Evolutionary conservation across 1,284 basidiomycete species (phyloP), one percentile per base, ranked within the genome.

Genomic region (Xanthoconium separans): DNA sequence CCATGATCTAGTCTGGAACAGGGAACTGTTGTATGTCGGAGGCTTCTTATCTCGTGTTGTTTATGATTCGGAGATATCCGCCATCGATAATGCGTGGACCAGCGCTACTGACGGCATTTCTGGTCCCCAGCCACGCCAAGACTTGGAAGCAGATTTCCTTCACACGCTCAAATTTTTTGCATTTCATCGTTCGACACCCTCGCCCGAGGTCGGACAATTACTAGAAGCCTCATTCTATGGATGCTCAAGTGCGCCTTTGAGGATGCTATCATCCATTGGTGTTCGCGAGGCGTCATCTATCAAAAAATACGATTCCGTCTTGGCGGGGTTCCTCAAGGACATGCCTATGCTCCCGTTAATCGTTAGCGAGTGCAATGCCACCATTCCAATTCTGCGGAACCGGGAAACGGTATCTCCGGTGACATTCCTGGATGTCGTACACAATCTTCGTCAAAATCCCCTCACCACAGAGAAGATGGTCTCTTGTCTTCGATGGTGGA

Each of bases 121-220:
- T 4, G n/a, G 52, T 33, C 47, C 16, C 4, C 42, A 30, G 22
- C 61, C 27, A 53, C 44, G 34, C 36, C 53, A 15, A 57, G 20
- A 45, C 16, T 62, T 91, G 12, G 77, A 73, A 12, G 71, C 71
- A 13, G 79, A 85, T 16, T 88, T 85, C 5, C 72, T 94, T 12
- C 95, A 98, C 64, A 82, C 87, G 2, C 79, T 98, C 55, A 84
- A 84, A 58, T 93, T 96, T 75, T 94, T 97, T 77, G 88, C 87
- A 0, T 95, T 92, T 70, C 80, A 85, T 56, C 74, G 79, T 1
- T 95, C 93, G 0, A 95, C 93, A 0, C 95, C 95, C 0, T 93
- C 92, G 0, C 66, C 82, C 2, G 81, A 90, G 42, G 91, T 98
- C 11, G 86, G 89, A 0, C 73, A 75, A 18, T 70, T 84, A 18